Percentiles rank a stretch among this genome's conserved stretches.
These are phyloP conservation scores for Fusarium metavorans DNA, from an alignment of 2,329 filamentous ascomycete species.

Conservation along the genomic window DNA sequence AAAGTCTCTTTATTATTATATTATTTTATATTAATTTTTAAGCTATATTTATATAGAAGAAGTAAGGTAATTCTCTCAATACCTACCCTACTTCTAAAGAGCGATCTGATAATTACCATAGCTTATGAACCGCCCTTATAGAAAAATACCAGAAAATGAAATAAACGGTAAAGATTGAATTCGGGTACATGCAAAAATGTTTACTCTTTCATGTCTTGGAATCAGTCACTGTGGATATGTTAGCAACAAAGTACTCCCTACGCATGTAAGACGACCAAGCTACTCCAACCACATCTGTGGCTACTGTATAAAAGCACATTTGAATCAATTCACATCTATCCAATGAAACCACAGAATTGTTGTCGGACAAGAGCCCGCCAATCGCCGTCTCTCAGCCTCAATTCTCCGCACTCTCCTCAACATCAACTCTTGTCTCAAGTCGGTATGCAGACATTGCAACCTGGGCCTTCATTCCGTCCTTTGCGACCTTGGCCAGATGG, in stretches of 20 bases:
- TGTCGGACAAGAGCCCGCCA: not conserved
- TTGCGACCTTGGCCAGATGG: not conserved
- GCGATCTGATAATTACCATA: not conserved
- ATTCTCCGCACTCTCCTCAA: not conserved
- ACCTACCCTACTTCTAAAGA: not conserved
- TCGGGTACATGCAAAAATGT: not conserved
- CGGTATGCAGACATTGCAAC: not conserved
- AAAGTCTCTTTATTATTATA: too few species aligned
- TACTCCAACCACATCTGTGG: not conserved
- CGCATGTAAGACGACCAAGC: not conserved
- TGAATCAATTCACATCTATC: not conserved
- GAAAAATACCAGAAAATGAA: not conserved
- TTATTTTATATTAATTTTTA: too few species aligned
- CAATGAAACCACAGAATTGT: not conserved
- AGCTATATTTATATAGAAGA: too few species aligned
- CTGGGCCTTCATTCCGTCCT: not conserved
- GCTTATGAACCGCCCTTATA: not conserved
- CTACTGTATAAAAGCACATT: not conserved
- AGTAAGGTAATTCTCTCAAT: too few species aligned
- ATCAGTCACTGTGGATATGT: not conserved
- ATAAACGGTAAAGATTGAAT: not conserved
- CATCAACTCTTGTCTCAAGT: not conserved
- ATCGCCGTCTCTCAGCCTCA: not conserved
- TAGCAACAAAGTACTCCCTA: not conserved
- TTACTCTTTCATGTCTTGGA: not conserved